Evolutionary conservation across 495 filamentous ascomycete genomes (phyloP).

Genomic region (Oidiodendron maius): DNA sequence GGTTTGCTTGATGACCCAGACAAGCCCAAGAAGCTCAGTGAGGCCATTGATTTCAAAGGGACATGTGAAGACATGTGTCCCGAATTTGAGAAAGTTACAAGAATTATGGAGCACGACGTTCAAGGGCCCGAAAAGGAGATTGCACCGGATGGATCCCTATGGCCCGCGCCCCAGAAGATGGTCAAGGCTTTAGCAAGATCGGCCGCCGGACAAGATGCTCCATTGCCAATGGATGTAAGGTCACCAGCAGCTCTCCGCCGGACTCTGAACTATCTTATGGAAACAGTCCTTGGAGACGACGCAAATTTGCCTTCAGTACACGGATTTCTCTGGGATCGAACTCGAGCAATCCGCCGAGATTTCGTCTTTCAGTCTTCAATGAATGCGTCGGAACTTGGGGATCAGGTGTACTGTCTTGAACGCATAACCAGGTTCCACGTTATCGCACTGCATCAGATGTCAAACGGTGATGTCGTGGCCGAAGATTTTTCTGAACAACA

Average conservation of each 20-base stretch:
- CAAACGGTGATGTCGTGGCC: slow-evolving; percentile 50
- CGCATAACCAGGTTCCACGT: slow-evolving; percentile 90
- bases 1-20: slow-evolving; percentile 86
- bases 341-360: slow-evolving; percentile 85
- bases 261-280: slow-evolving; percentile 78
- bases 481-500: slow-evolving; percentile 81
- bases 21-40: slow-evolving; percentile 68
- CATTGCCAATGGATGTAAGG: slow-evolving; percentile 87
- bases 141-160: slow-evolving; percentile 30
- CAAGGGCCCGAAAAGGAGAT: slow-evolving; percentile 43
- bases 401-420: slow-evolving; percentile 80
- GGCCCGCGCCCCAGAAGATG: slow-evolving; percentile 35
- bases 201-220: slow-evolving; percentile 86
- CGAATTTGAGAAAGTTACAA: slow-evolving; percentile 74
- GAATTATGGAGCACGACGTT: slow-evolving; percentile 62
- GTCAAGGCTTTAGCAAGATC: slow-evolving; percentile 87
- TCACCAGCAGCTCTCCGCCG: slow-evolving; percentile 67
- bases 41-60: slow-evolving; percentile 83
- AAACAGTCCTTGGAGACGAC: slow-evolving; percentile 60
- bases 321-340: slow-evolving; percentile 91
- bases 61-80: slow-evolving; percentile 94
- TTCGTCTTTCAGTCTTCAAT: slow-evolving; percentile 81
- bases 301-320: slow-evolving; percentile 65
- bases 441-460: slow-evolving; percentile 77
- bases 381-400: slow-evolving; percentile 49